Conservation (phyloP, 2,329 filamentous ascomycete species). For the Samsoniella hepiali region DNA sequence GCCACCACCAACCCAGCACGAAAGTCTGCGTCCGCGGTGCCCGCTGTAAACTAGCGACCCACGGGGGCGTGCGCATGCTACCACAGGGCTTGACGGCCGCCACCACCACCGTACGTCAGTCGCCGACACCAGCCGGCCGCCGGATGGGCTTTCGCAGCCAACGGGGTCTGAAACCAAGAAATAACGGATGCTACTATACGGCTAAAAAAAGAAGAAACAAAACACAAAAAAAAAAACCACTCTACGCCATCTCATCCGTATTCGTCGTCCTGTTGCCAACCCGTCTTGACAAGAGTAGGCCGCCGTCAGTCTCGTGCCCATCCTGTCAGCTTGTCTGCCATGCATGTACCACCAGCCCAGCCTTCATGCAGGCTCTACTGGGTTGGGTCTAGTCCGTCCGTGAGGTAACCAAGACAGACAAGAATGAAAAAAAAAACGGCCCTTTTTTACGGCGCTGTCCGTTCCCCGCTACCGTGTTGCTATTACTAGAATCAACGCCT, state of each 20-base stretch:
- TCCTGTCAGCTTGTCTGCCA: not conserved
- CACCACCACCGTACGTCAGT: not conserved
- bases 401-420: not conserved
- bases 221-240: too few species aligned
- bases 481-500: conserved; percentile 1
- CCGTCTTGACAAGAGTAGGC: not conserved
- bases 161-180: not conserved
- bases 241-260: too few species aligned
- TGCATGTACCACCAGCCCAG: not conserved
- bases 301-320: not conserved
- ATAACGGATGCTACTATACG: too few species aligned
- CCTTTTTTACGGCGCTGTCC: conserved; percentile 3
- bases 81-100: not conserved
- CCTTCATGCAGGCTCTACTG: conserved; percentile 10
- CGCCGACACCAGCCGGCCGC: too few species aligned
- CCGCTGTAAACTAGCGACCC: not conserved
- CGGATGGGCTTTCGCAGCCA: not conserved
- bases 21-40: not conserved
- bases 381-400: not conserved
- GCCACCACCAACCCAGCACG: not conserved
- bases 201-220: too few species aligned
- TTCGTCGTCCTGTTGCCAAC: too few species aligned
- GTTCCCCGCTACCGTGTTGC: not conserved
- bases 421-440: not conserved
- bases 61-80: conserved; percentile 3